Evolutionary conservation across 2,329 filamentous ascomycete genomes (phyloP).

Genomic region (Cyphellophora europaea): DNA sequence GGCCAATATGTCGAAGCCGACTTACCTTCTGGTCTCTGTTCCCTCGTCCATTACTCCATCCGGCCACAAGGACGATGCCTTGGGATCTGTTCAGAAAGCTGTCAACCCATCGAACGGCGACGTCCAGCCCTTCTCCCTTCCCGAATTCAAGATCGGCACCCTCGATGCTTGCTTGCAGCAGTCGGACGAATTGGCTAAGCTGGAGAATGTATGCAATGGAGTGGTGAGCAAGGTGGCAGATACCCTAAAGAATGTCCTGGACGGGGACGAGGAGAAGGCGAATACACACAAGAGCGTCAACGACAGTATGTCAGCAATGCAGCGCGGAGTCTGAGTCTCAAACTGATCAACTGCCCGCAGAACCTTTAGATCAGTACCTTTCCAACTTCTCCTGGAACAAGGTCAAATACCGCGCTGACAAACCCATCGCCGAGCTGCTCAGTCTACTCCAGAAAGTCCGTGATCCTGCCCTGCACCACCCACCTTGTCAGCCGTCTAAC

Average conservation of each 20-base stretch:
- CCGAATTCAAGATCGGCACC: conserved; percentile 95
- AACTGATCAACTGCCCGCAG: conserved; percentile 36
- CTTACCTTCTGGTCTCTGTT: conserved; percentile 79
- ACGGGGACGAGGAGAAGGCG: conserved; percentile 74
- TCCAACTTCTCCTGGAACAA: conserved; percentile 92
- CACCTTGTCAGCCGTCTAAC: neutral
- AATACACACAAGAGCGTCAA: conserved; percentile 87
- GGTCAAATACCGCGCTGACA: conserved; percentile 91
- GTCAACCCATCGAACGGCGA: conserved; percentile 66
- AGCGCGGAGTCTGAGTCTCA: neutral
- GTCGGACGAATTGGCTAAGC: conserved; percentile 87
- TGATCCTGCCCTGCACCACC: neutral
- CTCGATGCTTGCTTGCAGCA: conserved; percentile 92
- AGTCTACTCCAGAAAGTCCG: conserved; percentile 76
- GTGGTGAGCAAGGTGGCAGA: conserved; percentile 85
- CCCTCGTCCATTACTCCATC: conserved; percentile 79
- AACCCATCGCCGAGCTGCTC: conserved; percentile 76
- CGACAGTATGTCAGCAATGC: conserved; percentile 65
- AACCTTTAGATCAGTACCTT: conserved; percentile 91
- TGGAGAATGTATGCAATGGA: conserved; percentile 67
- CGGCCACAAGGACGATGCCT: conserved; percentile 68
- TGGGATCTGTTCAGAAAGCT: conserved; percentile 64
- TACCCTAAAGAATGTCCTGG: conserved; percentile 71
- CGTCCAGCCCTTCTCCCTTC: conserved; percentile 69
- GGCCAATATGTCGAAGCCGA: conserved; percentile 11